Conservation (phyloP, 257 asterid species). For the Plantago elongata region DNA sequence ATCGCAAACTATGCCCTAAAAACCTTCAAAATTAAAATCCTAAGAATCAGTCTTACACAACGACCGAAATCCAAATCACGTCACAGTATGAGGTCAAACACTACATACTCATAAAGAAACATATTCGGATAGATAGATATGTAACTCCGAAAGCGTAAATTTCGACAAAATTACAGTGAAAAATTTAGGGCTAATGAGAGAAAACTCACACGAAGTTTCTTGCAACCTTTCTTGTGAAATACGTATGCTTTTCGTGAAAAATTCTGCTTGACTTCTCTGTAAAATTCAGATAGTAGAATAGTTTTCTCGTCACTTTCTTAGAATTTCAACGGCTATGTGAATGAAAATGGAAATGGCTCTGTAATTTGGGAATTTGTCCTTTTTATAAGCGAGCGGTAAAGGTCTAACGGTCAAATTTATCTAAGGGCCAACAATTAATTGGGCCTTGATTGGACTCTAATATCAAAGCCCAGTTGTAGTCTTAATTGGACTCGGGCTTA, state of each 20-base stretch:
- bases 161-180: conserved; percentile 13
- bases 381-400: conserved; percentile 23
- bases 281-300: background rate
- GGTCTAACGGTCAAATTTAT: conserved; percentile 42
- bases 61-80: background rate
- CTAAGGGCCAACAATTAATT: background rate
- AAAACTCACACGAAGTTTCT: conserved; percentile 17
- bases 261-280: background rate
- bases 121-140: background rate
- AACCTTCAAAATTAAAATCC: background rate
- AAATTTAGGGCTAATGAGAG: background rate
- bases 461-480: too few relatives aligned
- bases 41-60: background rate
- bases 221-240: conserved; percentile 11
- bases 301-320: background rate
- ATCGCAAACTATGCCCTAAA: background rate
- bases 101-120: too few relatives aligned
- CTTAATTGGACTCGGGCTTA: background rate
- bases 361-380: conserved; percentile 16
- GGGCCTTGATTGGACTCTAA: too few relatives aligned
- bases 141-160: background rate
- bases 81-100: background rate
- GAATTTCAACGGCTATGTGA: conserved; percentile 24
- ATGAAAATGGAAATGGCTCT: conserved; percentile 5
- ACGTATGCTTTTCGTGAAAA: conserved; percentile 6